Base-by-base conservation (phyloP, 2,329 filamentous ascomycete genomes). In the Metarhizium anisopliae region DNA sequence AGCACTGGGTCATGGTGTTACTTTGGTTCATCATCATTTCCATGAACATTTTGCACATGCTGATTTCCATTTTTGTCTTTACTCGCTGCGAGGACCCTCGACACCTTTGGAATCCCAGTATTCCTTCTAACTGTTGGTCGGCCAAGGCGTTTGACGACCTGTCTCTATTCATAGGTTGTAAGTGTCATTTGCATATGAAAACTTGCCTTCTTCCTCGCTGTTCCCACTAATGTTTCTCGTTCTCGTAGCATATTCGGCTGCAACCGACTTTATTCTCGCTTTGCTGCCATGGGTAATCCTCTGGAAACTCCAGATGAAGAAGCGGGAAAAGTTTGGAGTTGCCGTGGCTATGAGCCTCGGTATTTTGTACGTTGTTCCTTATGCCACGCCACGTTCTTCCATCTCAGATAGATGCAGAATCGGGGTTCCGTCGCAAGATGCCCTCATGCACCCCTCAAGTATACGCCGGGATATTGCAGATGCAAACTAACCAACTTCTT, bases 281-380 rank as follows among this genome's bases (percentile, higher is more conserved):
- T 35, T 57, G 36, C 45, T 57, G 2, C 56, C 53, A 18, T 57
- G 56, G 56, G 56, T 45, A 11, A 55, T 57, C 13, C 51, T 57
- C 11, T 57, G 56, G 56, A 55, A 55, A 6, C 53, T 57, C 16
- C 53, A 55, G 16, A 57, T 57, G 53, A 55, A 53, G 45, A 57
- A 30, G 38, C 50, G 53, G 4, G 53, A 55, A 25, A 57, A 57
- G 45, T 55, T 55, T 35, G 56, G 56, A 25, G 56, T 57, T 11
- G 56, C 56, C 10, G 18, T 55, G n/a, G 56, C 56, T 18, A 55
- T 55, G 56, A 57, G 56, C 40, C 50, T 57, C 13, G 56, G 56
- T 16, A 45, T 57, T n/a, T 57, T 57, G 56, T 57, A 53, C 20
- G 56, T 55, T 14, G 8, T 47, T 6, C 35, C 36, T 1, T 7